Base-by-base conservation (phyloP, 202 grass and related monocot genomes). In the Brachypodium distachyon region DNA sequence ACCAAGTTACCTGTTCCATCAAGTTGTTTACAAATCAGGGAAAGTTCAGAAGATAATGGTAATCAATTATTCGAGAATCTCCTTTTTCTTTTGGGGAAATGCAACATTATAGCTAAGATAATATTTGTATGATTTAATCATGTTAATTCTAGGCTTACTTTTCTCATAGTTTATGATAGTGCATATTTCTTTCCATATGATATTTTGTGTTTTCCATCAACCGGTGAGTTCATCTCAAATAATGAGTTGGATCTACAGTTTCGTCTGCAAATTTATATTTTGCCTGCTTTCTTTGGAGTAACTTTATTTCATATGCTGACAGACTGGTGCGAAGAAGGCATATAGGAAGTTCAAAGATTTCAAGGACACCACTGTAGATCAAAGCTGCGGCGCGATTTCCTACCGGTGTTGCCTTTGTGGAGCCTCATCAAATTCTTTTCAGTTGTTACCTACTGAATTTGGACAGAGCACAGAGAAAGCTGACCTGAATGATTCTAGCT, bases 11-110 rank as follows among this genome's bases (percentile, higher is more conserved):
- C 76, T 92, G 28, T 90, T 90, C 64, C 91, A 98, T 85, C 95
- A 98, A 86, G 81, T 94, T 77, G 77, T 92, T 72, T 90, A 86
- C 82, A 87, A 90, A 86, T 82, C 55, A 82, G 91, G 95, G 59
- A 98, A 94, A 87, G 74, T 98, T 57, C 87, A 98, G 39, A 98
- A 92, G 86, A 82, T 98, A 72, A 82, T 98, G 87, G 95, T 98
- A 74, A 73, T 54, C 29, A 47, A 23, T 44, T 33, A n/a, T n/a
- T n/a, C n/a, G n/a, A n/a, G n/a, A n/a, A n/a, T n/a, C n/a, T n/a
- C n/a, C n/a, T n/a, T n/a, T n/a, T n/a, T n/a, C n/a, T n/a, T n/a
- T n/a, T 2, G n/a, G 19, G 25, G 1, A 34, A 47, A n/a, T 47
- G 51, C 14, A 16, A 47, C 12, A 34, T 4, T 34, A 17, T 4